A percentile compares a stretch with the other conserved stretches of the same genome.
These are phyloP conservation scores for Rhizomucor pusillus DNA, from an alignment of 371 early-diverging fungal species.

Conservation along the genomic window DNA sequence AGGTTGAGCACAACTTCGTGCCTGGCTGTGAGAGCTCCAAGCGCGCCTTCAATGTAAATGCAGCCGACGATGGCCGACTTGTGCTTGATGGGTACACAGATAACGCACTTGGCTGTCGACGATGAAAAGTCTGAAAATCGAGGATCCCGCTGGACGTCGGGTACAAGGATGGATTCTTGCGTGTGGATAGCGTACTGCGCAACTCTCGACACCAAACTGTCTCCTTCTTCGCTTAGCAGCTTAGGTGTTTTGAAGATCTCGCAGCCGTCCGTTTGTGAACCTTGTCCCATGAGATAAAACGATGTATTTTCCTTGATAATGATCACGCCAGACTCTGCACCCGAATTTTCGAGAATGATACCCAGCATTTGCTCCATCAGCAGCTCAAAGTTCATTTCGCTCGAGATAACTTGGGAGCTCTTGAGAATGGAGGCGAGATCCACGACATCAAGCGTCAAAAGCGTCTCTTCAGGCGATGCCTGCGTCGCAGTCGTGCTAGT, in stretches of 20 bases:
- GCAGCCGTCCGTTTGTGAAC: constrained; percentile 40
- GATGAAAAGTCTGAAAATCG: constrained; percentile 35
- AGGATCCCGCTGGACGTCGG: constrained; percentile 38
- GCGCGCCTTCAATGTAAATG: constrained; percentile 56
- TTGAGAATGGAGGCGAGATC: constrained; percentile 49
- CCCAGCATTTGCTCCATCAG: constrained; percentile 50
- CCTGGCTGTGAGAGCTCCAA: constrained; percentile 49
- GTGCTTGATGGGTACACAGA: constrained; percentile 59
- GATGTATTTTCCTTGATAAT: constrained; percentile 44
- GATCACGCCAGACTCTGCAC: constrained; percentile 48
- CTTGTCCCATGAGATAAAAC: constrained; percentile 36
- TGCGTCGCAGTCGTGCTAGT: constrained; percentile 4
- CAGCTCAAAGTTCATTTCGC: constrained; percentile 54
- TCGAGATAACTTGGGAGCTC: constrained; percentile 50
- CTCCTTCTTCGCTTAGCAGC: constrained; percentile 33
- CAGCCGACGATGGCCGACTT: constrained; percentile 56
- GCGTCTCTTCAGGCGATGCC: constrained; percentile 35
- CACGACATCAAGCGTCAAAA: constrained; percentile 43
- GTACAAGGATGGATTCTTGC: constrained; percentile 36
- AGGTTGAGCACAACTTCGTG: constrained; percentile 52
- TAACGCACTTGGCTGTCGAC: constrained; percentile 40
- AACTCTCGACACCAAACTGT: constrained; percentile 36
- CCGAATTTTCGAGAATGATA: constrained; percentile 48
- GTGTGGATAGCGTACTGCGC: constrained; percentile 41
- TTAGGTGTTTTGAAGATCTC: constrained; percentile 35